Conservation (phyloP, 805 yeast species). For the Nakazawaea populi region DNA sequence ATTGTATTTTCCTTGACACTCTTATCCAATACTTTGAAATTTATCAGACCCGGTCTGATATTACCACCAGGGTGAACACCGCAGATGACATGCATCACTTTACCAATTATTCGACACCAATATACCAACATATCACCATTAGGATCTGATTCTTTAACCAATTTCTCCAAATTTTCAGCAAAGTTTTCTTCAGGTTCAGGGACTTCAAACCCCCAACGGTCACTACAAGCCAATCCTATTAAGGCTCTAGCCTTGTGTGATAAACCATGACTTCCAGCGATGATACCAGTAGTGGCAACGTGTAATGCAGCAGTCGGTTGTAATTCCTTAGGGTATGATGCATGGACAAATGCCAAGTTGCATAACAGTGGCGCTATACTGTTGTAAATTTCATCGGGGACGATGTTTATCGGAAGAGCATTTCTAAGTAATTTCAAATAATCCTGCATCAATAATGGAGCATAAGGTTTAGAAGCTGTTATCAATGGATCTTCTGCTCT, state of each 20-base stretch:
- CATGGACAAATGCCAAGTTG: slow-evolving; percentile 70
- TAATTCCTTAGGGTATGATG: slow-evolving; percentile 69
- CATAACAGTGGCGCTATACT: slow-evolving; percentile 68
- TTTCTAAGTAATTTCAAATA: slow-evolving; percentile 48
- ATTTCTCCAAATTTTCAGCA: slow-evolving; percentile 39
- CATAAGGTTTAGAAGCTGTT: slow-evolving; percentile 66
- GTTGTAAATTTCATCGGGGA: slow-evolving; percentile 50
- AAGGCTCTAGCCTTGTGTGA: slow-evolving; percentile 68
- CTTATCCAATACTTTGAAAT: slow-evolving; percentile 31
- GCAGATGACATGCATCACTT: slow-evolving; percentile 70
- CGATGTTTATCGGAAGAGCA: slow-evolving; percentile 46
- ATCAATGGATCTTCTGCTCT: slow-evolving; percentile 63
- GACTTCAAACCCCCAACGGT: slow-evolving; percentile 78
- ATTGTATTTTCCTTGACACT: slow-evolving; percentile 24
- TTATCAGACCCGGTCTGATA: slow-evolving; percentile 54
- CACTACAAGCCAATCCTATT: slow-evolving; percentile 68
- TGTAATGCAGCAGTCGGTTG: slow-evolving; percentile 72
- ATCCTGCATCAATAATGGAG: slow-evolving; percentile 56
- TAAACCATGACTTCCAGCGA: slow-evolving; percentile 71
- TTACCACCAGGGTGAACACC: slow-evolving; percentile 82
- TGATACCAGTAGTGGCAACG: slow-evolving; percentile 67
- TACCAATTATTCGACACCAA: slow-evolving; percentile 73
- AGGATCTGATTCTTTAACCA: slow-evolving; percentile 38
- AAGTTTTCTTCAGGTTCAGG: slow-evolving; percentile 48
- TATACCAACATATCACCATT: slow-evolving; percentile 43